phyloP scores from a whole-genome alignment of 768 basidiomycete species.

The Sporobolomyces phaffii region DNA sequence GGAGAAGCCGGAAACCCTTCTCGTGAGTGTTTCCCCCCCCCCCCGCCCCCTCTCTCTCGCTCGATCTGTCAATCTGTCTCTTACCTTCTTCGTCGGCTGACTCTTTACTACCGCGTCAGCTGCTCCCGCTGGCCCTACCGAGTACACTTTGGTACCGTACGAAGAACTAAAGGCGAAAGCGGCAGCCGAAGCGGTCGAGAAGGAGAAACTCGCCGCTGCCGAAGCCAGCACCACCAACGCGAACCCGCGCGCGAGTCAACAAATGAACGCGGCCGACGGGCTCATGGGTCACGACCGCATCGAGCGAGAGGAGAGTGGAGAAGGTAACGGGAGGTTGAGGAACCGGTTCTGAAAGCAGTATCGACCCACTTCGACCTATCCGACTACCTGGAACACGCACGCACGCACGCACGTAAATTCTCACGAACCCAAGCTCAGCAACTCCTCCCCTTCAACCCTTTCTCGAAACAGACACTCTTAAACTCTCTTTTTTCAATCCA shows the following conservation, averaged over 20 bases:
- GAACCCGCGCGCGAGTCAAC: background rate
- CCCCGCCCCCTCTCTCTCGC: too few relatives aligned
- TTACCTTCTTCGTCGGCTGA: background rate
- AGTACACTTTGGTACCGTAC: slow-evolving; percentile 70
- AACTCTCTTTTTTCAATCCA: background rate
- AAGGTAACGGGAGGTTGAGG: slow-evolving; percentile 15
- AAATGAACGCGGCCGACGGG: background rate
- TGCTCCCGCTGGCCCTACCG: slow-evolving; percentile 56
- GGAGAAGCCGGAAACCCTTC: slow-evolving; percentile 45
- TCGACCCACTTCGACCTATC: background rate
- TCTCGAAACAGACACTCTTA: background rate
- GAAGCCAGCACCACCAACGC: too few relatives aligned
- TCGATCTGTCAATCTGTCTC: background rate
- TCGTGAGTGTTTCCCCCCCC: too few relatives aligned
- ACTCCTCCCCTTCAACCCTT: background rate
- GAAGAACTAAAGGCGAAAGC: slow-evolving; percentile 47
- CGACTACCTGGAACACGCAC: background rate
- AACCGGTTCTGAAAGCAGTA: background rate
- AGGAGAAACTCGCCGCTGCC: background rate
- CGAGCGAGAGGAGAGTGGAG: slow-evolving; percentile 10
- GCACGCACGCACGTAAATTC: too few relatives aligned
- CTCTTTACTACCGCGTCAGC: background rate
- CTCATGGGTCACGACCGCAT: slow-evolving; percentile 10
- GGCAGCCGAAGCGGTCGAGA: slow-evolving; percentile 9
- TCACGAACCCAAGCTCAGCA: too few relatives aligned